A percentile compares a stretch with the other conserved stretches of the same genome.
phyloP scores from a whole-genome alignment of 1,284 basidiomycete species.

The Spongiforma sp. region DNA sequence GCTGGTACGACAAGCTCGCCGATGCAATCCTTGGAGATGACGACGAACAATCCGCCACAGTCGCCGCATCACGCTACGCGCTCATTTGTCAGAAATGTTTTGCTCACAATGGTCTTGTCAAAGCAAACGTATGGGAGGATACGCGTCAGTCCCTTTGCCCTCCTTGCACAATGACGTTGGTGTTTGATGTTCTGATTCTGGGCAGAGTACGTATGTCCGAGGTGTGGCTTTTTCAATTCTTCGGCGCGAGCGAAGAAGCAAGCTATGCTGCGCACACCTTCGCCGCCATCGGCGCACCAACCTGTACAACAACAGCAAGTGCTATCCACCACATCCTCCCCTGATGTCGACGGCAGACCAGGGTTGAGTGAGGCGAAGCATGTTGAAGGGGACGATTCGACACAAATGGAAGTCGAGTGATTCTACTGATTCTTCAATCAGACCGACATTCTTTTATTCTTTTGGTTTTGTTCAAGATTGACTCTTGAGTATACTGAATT shows the following conservation, averaged over 20 bases:
- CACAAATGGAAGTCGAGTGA: neutral
- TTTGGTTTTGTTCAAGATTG: too few species aligned
- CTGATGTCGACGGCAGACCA: slow-evolving; percentile 2
- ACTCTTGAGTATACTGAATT: too few species aligned
- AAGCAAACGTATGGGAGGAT: slow-evolving; percentile 88
- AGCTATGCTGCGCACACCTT: slow-evolving; percentile 28
- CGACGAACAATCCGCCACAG: slow-evolving; percentile 52
- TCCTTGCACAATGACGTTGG: neutral
- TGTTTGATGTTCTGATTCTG: too few species aligned
- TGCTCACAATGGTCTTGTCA: slow-evolving; percentile 92
- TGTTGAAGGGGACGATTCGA: slow-evolving; percentile 11
- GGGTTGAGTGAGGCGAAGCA: neutral
- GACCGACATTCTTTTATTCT: too few species aligned
- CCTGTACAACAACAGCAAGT: slow-evolving; percentile 7
- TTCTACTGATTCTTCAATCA: too few species aligned
- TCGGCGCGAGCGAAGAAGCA: slow-evolving; percentile 51
- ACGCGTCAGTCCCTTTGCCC: slow-evolving; percentile 70
- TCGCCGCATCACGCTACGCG: slow-evolving; percentile 77
- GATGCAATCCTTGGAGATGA: slow-evolving; percentile 89
- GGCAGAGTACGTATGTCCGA: slow-evolving; percentile 76
- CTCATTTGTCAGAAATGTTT: slow-evolving; percentile 95
- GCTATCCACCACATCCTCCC: slow-evolving; percentile 1
- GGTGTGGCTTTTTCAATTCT: slow-evolving; percentile 77
- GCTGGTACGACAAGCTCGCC: slow-evolving; percentile 89
- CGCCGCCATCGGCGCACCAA: slow-evolving; percentile 25